Evolutionary conservation across 148 eudicot genomes (phyloP), one percentile per base, ranked within the genome.

Genomic region (Camellia lanceoleosa): DNA sequence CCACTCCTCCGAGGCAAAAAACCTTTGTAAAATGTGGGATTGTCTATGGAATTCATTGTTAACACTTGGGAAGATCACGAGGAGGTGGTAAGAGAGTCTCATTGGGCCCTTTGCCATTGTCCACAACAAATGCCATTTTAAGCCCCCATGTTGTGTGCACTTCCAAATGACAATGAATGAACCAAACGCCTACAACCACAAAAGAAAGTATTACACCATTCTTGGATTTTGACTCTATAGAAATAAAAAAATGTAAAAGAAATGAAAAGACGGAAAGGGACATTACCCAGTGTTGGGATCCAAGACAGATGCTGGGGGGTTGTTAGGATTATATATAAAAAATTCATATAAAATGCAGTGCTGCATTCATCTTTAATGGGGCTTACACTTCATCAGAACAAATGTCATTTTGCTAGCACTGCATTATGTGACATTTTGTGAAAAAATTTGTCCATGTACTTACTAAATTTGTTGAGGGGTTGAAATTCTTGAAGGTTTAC

Each of bases 141-240:
- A 86, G 77, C 42, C 88, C 88, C 88, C 88, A 86, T 73, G 88
- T 80, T 19, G 88, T 86, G 76, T 82, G 88, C 1, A 86, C 63
- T 64, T 84, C 86, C 71, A 84, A 65, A 67, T 84, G 86, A 44
- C 86, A 80, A 81, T 84, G 83, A 76, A 84, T 72, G 55, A 80
- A 84, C 83, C 86, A 80, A 52, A 83, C 82, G 7, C 85, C 85
- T 79, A 18, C 69, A 58, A 30, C 2, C 3, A 4, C 16, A 1
- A 2, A 64, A 11, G 14, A 20, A 5, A 49, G 5, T 49, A 49
- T 7, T 5, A 49, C 3, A 4, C 52, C 6, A 49, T 0, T 49
- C 0, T 49, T 49, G 52, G 52, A 7, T 5, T 7, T 49, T 49
- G 5, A 49, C 52, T 49, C 52, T 7, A 4, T 49, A 49, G 52